These are phyloP conservation scores for Leccinum obscurum DNA, from an alignment of 768 basidiomycete genomes.

Conservation along the genomic window DNA sequence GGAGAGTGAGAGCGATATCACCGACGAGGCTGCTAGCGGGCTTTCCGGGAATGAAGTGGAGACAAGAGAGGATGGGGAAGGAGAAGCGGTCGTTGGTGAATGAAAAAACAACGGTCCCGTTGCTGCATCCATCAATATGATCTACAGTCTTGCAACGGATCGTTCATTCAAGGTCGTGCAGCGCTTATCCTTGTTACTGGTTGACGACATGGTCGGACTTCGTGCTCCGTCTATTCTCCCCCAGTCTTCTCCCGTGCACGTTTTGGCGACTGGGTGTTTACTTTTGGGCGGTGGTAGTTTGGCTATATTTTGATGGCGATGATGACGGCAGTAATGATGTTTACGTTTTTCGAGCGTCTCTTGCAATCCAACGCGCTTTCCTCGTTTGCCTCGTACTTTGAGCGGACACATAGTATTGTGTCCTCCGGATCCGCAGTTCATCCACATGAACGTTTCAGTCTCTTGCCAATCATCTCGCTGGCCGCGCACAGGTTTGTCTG, in stretches of 20 bases:
- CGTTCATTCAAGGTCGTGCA: background rate
- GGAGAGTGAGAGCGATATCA: slow-evolving; percentile 37
- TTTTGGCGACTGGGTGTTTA: background rate
- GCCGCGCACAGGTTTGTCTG: background rate
- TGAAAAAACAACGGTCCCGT: slow-evolving; percentile 21
- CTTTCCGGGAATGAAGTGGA: slow-evolving; percentile 22
- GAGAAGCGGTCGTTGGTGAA: slow-evolving; percentile 14
- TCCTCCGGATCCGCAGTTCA: background rate
- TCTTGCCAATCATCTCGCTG: background rate
- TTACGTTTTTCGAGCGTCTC: background rate
- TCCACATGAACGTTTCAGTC: background rate
- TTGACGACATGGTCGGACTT: slow-evolving; percentile 17
- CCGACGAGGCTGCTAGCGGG: slow-evolving; percentile 29
- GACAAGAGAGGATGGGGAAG: slow-evolving; percentile 12
- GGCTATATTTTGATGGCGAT: background rate
- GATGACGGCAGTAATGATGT: background rate
- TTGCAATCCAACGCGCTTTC: background rate
- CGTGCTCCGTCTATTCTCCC: slow-evolving; percentile 22
- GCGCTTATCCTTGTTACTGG: slow-evolving; percentile 6
- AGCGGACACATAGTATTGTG: background rate
- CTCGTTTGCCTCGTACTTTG: background rate
- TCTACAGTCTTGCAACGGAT: background rate
- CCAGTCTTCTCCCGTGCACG: background rate
- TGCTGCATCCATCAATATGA: background rate
- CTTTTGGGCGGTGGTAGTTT: slow-evolving; percentile 1